A percentile compares a stretch with the other conserved stretches of the same genome.
Conservation (phyloP, 768 basidiomycete genomes). For the Lactarius vividus region DNA sequence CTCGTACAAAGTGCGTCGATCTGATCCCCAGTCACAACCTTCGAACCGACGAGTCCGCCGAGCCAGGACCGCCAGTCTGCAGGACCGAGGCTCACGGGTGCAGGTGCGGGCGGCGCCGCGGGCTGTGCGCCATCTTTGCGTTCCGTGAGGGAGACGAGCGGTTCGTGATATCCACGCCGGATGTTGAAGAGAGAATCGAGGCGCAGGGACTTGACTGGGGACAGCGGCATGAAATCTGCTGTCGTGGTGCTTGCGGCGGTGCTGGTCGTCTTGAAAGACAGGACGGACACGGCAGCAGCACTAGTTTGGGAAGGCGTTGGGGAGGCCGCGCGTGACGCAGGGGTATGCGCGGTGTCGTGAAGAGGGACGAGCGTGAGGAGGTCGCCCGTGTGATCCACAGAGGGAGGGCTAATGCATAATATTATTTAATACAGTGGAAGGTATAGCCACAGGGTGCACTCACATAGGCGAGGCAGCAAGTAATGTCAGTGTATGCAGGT, state of each 20-base stretch:
- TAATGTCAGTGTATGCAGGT: conserved; percentile 42
- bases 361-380: conserved; percentile 26
- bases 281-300: neutral
- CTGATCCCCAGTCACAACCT: conserved; percentile 53
- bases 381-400: conserved; percentile 27
- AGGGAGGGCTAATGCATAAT: conserved; percentile 35
- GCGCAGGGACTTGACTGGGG: conserved; percentile 38
- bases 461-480: conserved; percentile 18
- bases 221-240: conserved; percentile 12
- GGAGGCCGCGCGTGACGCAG: conserved; percentile 7
- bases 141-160: conserved; percentile 50
- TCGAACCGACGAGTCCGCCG: conserved; percentile 43
- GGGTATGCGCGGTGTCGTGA: neutral
- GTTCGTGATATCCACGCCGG: conserved; percentile 47
- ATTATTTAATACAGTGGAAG: neutral
- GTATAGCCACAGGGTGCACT: neutral
- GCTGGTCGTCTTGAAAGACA: neutral
- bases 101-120: conserved; percentile 53
- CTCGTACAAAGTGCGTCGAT: conserved; percentile 57
- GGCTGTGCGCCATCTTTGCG: conserved; percentile 34
- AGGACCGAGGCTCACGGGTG: conserved; percentile 59
- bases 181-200: conserved; percentile 62
- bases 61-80: conserved; percentile 46
- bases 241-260: conserved; percentile 1
- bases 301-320: conserved; percentile 36